Evolutionary conservation across 805 yeast genomes (phyloP).

Genomic region (Suhomyces faveliae): DNA sequence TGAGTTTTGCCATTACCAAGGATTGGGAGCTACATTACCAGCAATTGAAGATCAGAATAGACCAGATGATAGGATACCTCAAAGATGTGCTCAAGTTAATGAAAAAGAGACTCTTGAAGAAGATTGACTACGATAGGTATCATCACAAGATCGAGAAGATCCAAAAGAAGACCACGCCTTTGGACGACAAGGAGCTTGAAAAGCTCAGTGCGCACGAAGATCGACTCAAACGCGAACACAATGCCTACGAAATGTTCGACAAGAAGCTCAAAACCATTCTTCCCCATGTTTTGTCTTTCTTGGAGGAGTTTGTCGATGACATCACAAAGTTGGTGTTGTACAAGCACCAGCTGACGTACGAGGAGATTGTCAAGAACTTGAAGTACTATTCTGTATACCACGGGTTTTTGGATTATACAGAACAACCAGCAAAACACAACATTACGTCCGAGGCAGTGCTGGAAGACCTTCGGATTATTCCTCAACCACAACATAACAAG

Average conservation of each 20-base stretch:
- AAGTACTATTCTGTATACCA: slow-evolving; percentile 21
- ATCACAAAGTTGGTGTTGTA: slow-evolving; percentile 38
- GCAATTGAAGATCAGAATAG: slow-evolving; percentile 31
- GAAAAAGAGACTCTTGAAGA: slow-evolving; percentile 42
- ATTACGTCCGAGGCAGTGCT: background rate
- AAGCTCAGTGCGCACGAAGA: slow-evolving; percentile 31
- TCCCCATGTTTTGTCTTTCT: slow-evolving; percentile 46
- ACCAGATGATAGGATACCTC: slow-evolving; percentile 39
- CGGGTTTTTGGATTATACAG: slow-evolving; percentile 24
- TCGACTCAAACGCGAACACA: slow-evolving; percentile 28
- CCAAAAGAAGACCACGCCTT: slow-evolving; percentile 27
- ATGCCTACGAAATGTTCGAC: slow-evolving; percentile 35
- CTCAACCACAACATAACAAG: slow-evolving; percentile 1
- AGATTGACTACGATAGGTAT: slow-evolving; percentile 39
- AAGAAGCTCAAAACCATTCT: slow-evolving; percentile 13
- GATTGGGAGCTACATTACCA: slow-evolving; percentile 27
- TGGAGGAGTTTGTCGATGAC: slow-evolving; percentile 50
- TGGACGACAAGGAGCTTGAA: slow-evolving; percentile 38
- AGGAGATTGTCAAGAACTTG: slow-evolving; percentile 24
- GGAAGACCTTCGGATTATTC: background rate
- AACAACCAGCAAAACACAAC: no score
- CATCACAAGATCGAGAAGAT: slow-evolving; percentile 39
- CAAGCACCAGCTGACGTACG: slow-evolving; percentile 36
- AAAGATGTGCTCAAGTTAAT: slow-evolving; percentile 39
- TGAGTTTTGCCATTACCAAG: slow-evolving; percentile 12